These are phyloP conservation scores for Xylaria castorea DNA, from an alignment of 495 filamentous ascomycete genomes.

Conservation along the genomic window DNA sequence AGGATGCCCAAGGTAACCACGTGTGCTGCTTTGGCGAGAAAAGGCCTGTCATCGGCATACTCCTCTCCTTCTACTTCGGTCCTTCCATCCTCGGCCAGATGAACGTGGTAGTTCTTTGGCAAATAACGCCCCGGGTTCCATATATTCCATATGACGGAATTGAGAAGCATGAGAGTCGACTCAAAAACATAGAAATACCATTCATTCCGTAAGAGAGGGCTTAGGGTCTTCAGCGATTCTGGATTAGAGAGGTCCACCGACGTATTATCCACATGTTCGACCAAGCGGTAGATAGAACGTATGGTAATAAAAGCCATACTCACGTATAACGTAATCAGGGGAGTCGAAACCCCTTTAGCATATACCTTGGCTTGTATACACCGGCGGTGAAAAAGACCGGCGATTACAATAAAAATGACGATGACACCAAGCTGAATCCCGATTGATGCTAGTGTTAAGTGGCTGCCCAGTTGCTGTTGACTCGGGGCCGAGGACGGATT, in stretches of 20 bases:
- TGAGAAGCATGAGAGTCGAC: conserved; percentile 43
- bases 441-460: conserved; percentile 40
- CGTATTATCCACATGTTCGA: conserved; percentile 42
- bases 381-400: conserved; percentile 42
- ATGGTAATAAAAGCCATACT: conserved; percentile 43
- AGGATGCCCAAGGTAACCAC: conserved; percentile 39
- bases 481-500: conserved; percentile 32
- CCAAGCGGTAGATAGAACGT: conserved; percentile 43
- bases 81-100: conserved; percentile 38
- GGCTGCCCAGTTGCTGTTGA: conserved; percentile 32
- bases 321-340: conserved; percentile 38
- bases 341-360: conserved; percentile 22
- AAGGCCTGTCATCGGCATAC: conserved; percentile 31
- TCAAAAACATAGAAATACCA: conserved; percentile 47
- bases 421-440: conserved; percentile 43
- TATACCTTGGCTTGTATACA: conserved; percentile 29
- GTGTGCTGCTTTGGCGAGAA: conserved; percentile 33
- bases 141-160: conserved; percentile 44
- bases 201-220: conserved; percentile 43
- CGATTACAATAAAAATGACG: conserved; percentile 36
- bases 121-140: conserved; percentile 44
- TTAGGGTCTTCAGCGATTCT: conserved; percentile 34
- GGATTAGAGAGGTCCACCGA: conserved; percentile 27
- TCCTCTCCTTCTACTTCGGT: conserved; percentile 33
- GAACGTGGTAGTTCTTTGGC: conserved; percentile 33